phyloP scores from a whole-genome alignment of 768 basidiomycete genomes.

The Tylopilus rubrobrunneus region DNA sequence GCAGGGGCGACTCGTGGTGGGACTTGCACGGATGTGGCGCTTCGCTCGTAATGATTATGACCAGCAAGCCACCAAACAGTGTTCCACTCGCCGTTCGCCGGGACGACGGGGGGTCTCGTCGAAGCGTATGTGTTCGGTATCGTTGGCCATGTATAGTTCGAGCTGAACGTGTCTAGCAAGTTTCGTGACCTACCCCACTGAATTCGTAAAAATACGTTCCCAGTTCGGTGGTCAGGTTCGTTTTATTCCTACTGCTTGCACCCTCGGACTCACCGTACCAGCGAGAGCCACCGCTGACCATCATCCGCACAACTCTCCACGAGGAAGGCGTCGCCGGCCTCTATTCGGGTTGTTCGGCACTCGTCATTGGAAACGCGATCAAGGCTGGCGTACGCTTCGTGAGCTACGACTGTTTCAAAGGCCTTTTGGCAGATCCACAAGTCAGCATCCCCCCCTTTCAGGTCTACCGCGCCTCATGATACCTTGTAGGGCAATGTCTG shows the following conservation, averaged over 20 bases:
- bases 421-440: constrained; percentile 74
- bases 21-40: too few species aligned
- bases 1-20: too few species aligned
- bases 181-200: constrained; percentile 84
- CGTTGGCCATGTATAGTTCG: too few species aligned
- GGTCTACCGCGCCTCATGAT: neutral
- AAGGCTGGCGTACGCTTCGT: constrained; percentile 98
- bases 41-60: too few species aligned
- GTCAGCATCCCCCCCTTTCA: constrained; percentile 38
- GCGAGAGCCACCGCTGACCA: constrained; percentile 69
- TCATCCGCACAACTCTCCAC: constrained; percentile 69
- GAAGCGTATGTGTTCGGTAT: too few species aligned
- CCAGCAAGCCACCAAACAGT: too few species aligned
- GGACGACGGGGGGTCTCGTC: too few species aligned
- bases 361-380: constrained; percentile 84
- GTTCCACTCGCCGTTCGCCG: too few species aligned
- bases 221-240: constrained; percentile 82
- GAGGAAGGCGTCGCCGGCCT: constrained; percentile 77
- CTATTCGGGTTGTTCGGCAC: constrained; percentile 90
- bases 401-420: constrained; percentile 91
- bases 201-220: constrained; percentile 90
- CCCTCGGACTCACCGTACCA: constrained; percentile 21
- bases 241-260: neutral
- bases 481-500: constrained; percentile 78
- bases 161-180: constrained; percentile 38